phyloP scores from a whole-genome alignment of 2,329 filamentous ascomycete genomes.

The Pleurostoma richardsiae region DNA sequence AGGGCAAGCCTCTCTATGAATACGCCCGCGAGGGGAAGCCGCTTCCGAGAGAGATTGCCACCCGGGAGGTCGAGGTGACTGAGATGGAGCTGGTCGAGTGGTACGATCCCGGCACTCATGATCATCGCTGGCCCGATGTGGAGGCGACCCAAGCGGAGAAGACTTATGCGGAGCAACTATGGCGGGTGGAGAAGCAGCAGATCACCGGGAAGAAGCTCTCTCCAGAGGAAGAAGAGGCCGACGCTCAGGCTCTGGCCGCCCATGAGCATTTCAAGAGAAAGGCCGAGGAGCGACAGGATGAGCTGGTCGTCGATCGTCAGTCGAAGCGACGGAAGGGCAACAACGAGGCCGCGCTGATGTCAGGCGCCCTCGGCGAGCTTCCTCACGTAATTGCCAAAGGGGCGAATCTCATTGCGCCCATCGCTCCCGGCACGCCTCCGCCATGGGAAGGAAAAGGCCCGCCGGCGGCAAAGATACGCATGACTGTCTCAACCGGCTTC shows the following conservation, averaged over 20 bases:
- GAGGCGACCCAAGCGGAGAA: conserved; percentile 74
- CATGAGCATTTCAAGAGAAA: conserved; percentile 54
- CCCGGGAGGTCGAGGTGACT: conserved; percentile 71
- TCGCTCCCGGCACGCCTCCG: conserved; percentile 40
- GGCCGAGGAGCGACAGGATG: conserved; percentile 53
- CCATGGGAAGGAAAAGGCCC: conserved; percentile 60
- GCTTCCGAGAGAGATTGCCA: conserved; percentile 79
- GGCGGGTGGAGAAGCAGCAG: conserved; percentile 55
- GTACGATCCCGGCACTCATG: conserved; percentile 75
- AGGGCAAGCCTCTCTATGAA: conserved; percentile 93
- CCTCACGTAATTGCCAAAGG: conserved; percentile 42
- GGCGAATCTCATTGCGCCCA: conserved; percentile 48
- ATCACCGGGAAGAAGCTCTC: conserved; percentile 42
- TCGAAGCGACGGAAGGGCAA: conserved; percentile 27
- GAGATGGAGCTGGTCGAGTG: conserved; percentile 81
- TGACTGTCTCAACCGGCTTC: conserved; percentile 94
- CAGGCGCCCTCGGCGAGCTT: conserved; percentile 48
- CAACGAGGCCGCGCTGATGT: conserved; percentile 42
- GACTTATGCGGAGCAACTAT: conserved; percentile 68
- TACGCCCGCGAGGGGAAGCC: conserved; percentile 88
- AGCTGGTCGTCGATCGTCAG: conserved; percentile 47
- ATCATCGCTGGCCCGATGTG: conserved; percentile 71
- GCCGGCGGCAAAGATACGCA: conserved; percentile 74
- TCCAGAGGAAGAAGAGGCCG: conserved; percentile 49
- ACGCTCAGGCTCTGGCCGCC: conserved; percentile 48